Percentiles rank a stretch among this genome's conserved stretches.
Evolutionary conservation across 139 green algal species (phyloP).

Genomic region (Ostreobium quekettii): DNA sequence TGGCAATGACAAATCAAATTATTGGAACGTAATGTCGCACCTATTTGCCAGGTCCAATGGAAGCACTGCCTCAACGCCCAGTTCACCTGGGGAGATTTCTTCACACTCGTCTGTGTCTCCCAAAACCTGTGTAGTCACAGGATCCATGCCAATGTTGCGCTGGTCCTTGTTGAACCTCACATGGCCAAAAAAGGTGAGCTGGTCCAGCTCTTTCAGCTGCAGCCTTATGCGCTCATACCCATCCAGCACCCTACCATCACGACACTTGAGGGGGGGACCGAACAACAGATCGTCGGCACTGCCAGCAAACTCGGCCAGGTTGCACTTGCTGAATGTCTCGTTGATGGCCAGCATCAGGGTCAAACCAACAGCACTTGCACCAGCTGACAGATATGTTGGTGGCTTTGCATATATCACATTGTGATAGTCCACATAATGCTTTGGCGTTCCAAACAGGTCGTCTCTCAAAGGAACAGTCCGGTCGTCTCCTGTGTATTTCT

Average conservation of each 20-base stretch:
- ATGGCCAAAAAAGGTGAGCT: neutral
- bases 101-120: neutral
- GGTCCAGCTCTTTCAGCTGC: neutral
- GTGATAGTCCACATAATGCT: constrained; percentile 5
- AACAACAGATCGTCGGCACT: constrained; percentile 5
- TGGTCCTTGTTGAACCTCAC: neutral
- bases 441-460: neutral
- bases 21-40: too few species aligned
- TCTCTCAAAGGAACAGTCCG: too few species aligned
- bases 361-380: constrained; percentile 2
- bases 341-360: neutral
- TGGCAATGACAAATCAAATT: too few species aligned
- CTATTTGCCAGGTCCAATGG: too few species aligned
- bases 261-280: neutral
- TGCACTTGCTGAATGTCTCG: neutral
- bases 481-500: constrained; percentile 17
- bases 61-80: neutral
- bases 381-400: constrained; percentile 1
- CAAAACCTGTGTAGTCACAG: constrained; percentile 9
- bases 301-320: neutral
- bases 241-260: neutral
- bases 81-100: too few species aligned
- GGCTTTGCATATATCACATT: neutral
- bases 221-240: constrained; percentile 6
- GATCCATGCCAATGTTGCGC: neutral